phyloP scores from a whole-genome alignment of 306 rosid species.

The Corylus americana region DNA sequence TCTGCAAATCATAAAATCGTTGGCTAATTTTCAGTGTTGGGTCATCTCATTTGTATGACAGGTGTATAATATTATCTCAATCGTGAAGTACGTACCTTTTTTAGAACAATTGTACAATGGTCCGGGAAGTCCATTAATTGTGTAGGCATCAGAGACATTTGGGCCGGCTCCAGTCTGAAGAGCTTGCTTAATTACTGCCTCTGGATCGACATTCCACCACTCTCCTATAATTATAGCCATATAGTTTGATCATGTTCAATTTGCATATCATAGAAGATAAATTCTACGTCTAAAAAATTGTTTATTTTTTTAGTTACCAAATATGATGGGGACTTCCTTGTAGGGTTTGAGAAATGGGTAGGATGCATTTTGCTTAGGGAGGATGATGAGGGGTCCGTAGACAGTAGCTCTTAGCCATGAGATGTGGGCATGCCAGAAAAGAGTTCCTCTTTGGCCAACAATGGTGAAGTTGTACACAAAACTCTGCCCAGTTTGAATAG shows the following conservation, averaged over 20 bases:
- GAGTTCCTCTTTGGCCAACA: conserved; percentile 69
- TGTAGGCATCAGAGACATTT: conserved; percentile 20
- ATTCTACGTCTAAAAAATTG: too few relatives aligned
- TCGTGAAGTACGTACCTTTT: neutral
- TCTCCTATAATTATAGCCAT: neutral
- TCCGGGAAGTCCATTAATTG: conserved; percentile 16
- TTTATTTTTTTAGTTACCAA: conserved; percentile 37
- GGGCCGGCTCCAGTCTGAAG: conserved; percentile 25
- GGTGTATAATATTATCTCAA: too few relatives aligned
- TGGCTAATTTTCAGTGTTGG: too few relatives aligned
- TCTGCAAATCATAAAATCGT: neutral
- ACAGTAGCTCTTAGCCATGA: conserved; percentile 70
- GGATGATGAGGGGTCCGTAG: conserved; percentile 66
- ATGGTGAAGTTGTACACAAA: conserved; percentile 69
- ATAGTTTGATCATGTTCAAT: neutral
- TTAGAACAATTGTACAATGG: conserved; percentile 22
- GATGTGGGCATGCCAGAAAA: conserved; percentile 72
- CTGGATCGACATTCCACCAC: conserved; percentile 27
- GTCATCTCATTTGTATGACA: too few relatives aligned
- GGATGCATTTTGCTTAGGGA: conserved; percentile 46
- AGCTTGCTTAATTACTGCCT: conserved; percentile 25
- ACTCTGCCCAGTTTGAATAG: conserved; percentile 56
- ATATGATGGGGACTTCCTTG: conserved; percentile 58
- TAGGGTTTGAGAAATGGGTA: conserved; percentile 63
- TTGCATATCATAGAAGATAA: neutral